Conservation (phyloP, 441 rosid species). For the Codiaeum variegatum region DNA sequence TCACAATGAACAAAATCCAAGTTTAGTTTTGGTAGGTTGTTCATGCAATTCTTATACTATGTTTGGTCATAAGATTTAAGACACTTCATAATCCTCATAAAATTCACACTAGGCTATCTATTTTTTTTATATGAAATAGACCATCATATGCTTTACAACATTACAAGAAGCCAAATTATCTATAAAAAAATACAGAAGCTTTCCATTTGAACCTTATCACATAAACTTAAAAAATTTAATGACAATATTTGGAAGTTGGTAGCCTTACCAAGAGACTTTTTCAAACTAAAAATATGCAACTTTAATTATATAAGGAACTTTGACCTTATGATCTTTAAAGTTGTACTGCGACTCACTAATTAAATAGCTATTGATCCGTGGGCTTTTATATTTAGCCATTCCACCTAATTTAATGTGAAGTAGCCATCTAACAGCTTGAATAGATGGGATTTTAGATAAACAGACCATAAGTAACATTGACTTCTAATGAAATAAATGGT, state of each 20-base stretch:
- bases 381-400: background rate
- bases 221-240: background rate
- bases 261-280: background rate
- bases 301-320: background rate
- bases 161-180: background rate
- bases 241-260: background rate
- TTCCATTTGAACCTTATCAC: background rate
- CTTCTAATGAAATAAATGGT: too few relatives aligned
- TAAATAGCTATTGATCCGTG: background rate
- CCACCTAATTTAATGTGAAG: background rate
- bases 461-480: too few relatives aligned
- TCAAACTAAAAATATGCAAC: background rate
- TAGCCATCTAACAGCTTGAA: background rate
- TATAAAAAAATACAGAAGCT: background rate
- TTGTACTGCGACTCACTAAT: background rate
- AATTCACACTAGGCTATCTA: background rate
- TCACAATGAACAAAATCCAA: slow-evolving; percentile 9
- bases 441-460: background rate
- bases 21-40: background rate
- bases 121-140: background rate
- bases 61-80: background rate
- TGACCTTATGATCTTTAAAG: background rate
- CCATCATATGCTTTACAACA: background rate
- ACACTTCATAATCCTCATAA: background rate
- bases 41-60: background rate